Conservation (phyloP, 1,139 yeast species). For the Blastobotrys illinoisensis region DNA sequence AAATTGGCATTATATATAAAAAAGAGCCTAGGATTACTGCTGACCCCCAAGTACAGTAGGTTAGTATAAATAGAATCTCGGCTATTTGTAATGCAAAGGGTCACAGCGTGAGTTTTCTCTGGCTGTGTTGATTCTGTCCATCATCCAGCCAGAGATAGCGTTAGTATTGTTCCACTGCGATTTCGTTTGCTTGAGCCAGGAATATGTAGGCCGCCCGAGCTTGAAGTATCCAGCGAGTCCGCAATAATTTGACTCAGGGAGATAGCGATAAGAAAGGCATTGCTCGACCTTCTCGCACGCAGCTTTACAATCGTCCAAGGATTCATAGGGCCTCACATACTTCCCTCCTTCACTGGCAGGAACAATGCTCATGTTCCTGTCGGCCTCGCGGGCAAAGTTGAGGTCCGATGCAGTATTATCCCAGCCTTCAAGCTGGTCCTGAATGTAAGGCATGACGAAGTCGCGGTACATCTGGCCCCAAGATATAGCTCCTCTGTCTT, state of each 20-base stretch:
- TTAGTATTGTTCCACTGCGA: conserved; percentile 3
- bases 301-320: conserved; percentile 20
- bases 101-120: conserved; percentile 24
- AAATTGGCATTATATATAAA: no score
- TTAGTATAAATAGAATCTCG: neutral
- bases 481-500: conserved; percentile 25
- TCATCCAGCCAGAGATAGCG: conserved; percentile 25
- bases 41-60: neutral
- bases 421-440: conserved; percentile 22
- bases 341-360: conserved; percentile 12
- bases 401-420: conserved; percentile 17
- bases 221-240: conserved; percentile 15
- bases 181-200: conserved; percentile 7
- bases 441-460: conserved; percentile 28
- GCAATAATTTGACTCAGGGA: conserved; percentile 18
- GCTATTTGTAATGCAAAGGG: conserved; percentile 11
- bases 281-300: conserved; percentile 20
- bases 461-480: conserved; percentile 29
- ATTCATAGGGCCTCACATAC: conserved; percentile 19
- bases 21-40: no score
- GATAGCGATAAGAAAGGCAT: conserved; percentile 27
- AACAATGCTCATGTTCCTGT: conserved; percentile 16
- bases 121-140: conserved; percentile 28
- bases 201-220: conserved; percentile 17
- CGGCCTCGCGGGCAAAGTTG: conserved; percentile 10